Evolutionary conservation across 2,329 filamentous ascomycete genomes (phyloP).

Genomic region (Alternaria novae-zelandiae): DNA sequence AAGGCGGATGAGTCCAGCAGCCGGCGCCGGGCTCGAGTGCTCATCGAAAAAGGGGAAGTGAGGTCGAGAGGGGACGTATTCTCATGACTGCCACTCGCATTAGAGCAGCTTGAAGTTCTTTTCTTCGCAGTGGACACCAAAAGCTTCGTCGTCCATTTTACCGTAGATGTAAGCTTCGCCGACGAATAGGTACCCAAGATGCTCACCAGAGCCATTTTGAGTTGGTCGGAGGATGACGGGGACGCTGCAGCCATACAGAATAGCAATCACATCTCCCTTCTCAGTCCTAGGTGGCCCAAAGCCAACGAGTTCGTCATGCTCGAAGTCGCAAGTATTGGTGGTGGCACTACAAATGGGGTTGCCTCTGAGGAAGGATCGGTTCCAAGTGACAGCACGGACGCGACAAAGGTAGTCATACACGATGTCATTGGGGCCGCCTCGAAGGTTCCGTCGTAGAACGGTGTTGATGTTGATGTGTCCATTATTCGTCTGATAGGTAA

Average conservation of each 20-base stretch:
- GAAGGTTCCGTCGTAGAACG: not conserved
- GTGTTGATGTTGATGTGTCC: not conserved
- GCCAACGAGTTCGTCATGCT: not conserved
- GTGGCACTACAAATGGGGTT: not conserved
- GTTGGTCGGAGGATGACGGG: not conserved
- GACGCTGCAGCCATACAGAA: not conserved
- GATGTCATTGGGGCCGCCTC: fast-evolving
- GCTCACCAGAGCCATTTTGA: not conserved
- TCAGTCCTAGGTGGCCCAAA: not conserved
- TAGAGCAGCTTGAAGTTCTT: not conserved
- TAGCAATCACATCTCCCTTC: not conserved
- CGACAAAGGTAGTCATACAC: not conserved
- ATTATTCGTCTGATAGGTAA: not conserved
- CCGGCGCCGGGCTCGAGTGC: too few species aligned
- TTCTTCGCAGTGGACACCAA: not conserved
- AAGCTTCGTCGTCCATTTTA: not conserved
- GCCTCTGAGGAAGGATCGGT: not conserved
- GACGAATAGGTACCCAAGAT: not conserved
- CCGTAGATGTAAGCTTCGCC: not conserved
- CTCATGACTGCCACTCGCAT: not conserved
- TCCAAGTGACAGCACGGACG: not conserved
- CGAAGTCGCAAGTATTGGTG: not conserved
- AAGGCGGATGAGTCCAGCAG: not conserved
- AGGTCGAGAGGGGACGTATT: not conserved
- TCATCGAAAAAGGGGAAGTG: not conserved